These are phyloP conservation scores for Nemophila menziesii DNA, from an alignment of 257 asterid species.

Conservation along the genomic window DNA sequence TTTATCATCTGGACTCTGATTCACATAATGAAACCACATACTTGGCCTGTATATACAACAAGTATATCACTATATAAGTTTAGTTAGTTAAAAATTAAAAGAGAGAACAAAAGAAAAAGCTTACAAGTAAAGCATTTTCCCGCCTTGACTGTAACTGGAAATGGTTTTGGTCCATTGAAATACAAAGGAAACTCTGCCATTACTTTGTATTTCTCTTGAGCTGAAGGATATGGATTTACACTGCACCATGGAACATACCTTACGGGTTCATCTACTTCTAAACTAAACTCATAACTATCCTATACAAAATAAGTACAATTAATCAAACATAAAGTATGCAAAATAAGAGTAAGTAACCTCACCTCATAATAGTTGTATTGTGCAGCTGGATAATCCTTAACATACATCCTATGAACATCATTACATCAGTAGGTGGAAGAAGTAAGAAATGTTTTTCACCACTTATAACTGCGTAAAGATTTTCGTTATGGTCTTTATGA, in stretches of 20 bases:
- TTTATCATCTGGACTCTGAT: conserved; percentile 50
- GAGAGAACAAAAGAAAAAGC: conserved; percentile 14
- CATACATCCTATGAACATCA: conserved; percentile 81
- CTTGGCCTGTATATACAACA: conserved; percentile 66
- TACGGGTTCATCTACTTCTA: conserved; percentile 57
- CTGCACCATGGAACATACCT: conserved; percentile 78
- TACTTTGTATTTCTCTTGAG: conserved; percentile 30
- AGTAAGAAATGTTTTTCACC: conserved; percentile 76
- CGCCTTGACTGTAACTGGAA: conserved; percentile 73
- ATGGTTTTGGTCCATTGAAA: conserved; percentile 78
- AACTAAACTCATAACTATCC: conserved; percentile 50
- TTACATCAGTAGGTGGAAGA: conserved; percentile 91
- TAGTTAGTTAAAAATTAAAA: background rate
- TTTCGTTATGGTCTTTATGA: conserved; percentile 89
- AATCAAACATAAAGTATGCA: no score
- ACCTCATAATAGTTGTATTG: conserved; percentile 51
- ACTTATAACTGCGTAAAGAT: conserved; percentile 64
- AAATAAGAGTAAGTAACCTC: background rate
- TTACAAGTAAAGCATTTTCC: conserved; percentile 90
- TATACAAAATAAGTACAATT: no score
- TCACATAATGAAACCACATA: conserved; percentile 95
- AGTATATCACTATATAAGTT: background rate
- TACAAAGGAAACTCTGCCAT: conserved; percentile 53
- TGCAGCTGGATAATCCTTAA: conserved; percentile 60
- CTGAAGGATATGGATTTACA: conserved; percentile 71